A percentile compares a stretch with the other conserved stretches of the same genome.
Evolutionary conservation across 192 early-diverging fungal genomes (phyloP).

Genomic region (Lunasporangiospora selenospora): DNA sequence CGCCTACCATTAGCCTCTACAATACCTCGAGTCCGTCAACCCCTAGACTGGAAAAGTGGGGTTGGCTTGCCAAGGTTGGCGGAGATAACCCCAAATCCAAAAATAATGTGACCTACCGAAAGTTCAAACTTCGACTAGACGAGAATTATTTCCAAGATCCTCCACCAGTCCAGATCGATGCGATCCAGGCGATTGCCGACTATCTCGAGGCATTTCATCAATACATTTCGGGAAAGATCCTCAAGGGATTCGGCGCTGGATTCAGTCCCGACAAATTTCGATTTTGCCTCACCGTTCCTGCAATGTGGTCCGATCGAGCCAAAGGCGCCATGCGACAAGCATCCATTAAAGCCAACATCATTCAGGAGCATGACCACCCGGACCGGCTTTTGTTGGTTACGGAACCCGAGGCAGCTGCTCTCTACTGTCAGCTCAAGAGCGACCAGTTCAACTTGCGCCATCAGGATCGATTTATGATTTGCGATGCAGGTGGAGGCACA

Average conservation of each 20-base stretch:
- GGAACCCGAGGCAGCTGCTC: slow-evolving; percentile 42
- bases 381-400: slow-evolving; percentile 29
- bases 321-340: slow-evolving; percentile 33
- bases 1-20: slow-evolving; percentile 37
- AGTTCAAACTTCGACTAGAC: slow-evolving; percentile 36
- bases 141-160: slow-evolving; percentile 9
- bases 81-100: slow-evolving; percentile 13
- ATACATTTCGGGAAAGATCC: slow-evolving; percentile 18
- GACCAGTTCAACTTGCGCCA: slow-evolving; percentile 18
- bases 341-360: slow-evolving; percentile 19
- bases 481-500: slow-evolving; percentile 53
- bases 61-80: slow-evolving; percentile 11
- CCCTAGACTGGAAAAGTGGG: slow-evolving; percentile 29
- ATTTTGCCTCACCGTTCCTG: no score
- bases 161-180: slow-evolving; percentile 28
- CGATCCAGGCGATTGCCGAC: slow-evolving; percentile 30
- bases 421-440: slow-evolving; percentile 42
- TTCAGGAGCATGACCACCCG: slow-evolving; percentile 7
- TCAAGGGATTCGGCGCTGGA: slow-evolving; percentile 26
- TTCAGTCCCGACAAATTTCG: slow-evolving; percentile 31
- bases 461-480: slow-evolving; percentile 42
- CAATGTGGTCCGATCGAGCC: no score
- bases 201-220: slow-evolving; percentile 31
- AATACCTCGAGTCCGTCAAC: slow-evolving; percentile 15
- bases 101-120: slow-evolving; percentile 11